Evolutionary conservation across 2,329 filamentous ascomycete genomes (phyloP).

Genomic region (Epichloe hybrida): DNA sequence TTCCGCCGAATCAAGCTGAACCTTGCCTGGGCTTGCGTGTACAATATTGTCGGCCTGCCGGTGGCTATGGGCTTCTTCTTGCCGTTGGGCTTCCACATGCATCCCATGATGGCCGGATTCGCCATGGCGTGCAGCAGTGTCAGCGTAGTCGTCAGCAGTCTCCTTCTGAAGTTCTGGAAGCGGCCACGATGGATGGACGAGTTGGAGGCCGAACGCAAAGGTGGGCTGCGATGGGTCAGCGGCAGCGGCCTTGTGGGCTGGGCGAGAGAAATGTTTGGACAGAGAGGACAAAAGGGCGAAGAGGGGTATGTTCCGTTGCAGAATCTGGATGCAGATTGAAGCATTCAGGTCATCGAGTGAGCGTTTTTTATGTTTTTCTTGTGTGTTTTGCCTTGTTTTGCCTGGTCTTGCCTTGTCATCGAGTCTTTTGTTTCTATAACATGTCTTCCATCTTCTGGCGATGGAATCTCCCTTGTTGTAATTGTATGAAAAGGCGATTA

Average conservation of each 20-base stretch:
- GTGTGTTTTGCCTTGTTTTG: background rate
- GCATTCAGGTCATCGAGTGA: background rate
- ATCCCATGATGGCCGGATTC: constrained; percentile 86
- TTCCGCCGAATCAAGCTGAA: constrained; percentile 92
- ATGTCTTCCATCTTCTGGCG: background rate
- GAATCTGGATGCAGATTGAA: constrained; percentile 28
- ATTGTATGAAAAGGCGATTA: background rate
- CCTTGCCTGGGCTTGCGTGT: constrained; percentile 80
- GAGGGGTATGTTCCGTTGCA: constrained; percentile 48
- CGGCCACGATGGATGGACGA: constrained; percentile 79
- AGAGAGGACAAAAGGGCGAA: constrained; percentile 28
- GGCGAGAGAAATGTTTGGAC: constrained; percentile 25
- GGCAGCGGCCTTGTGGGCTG: constrained; percentile 30
- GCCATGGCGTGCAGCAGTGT: constrained; percentile 90
- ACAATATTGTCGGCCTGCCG: constrained; percentile 82
- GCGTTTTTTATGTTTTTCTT: background rate
- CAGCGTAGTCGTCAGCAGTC: constrained; percentile 71
- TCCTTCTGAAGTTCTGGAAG: constrained; percentile 78
- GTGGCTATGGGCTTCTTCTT: constrained; percentile 96
- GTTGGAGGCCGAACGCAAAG: constrained; percentile 45
- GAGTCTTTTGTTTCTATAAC: background rate
- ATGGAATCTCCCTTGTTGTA: background rate
- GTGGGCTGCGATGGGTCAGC: constrained; percentile 28
- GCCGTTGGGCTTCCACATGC: constrained; percentile 73
- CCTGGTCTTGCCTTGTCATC: background rate